A percentile compares a stretch with the other conserved stretches of the same genome.
These are phyloP conservation scores for Candida methanosorbosa DNA, from an alignment of 805 yeast genomes.

Conservation along the genomic window DNA sequence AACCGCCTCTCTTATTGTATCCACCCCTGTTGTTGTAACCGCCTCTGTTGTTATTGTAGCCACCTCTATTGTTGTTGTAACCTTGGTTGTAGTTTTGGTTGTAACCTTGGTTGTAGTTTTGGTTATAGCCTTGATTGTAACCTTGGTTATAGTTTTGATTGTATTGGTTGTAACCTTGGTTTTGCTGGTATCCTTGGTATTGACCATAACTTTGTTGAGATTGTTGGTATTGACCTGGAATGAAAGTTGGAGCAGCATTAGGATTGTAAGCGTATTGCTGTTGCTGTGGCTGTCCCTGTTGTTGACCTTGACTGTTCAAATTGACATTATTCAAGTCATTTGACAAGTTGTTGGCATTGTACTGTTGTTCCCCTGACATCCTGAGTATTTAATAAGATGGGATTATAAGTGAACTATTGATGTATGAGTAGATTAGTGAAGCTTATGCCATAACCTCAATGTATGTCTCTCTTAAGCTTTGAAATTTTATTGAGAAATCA, in stretches of 20 bases:
- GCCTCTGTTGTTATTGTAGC: constrained; percentile 18
- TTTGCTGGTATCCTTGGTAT: constrained; percentile 21
- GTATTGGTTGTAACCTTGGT: constrained; percentile 9
- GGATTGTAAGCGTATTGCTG: constrained; percentile 33
- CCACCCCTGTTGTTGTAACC: constrained; percentile 15
- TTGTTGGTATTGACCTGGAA: constrained; percentile 31
- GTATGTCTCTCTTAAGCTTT: too few species aligned
- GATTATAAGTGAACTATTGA: too few species aligned
- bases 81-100: constrained; percentile 1
- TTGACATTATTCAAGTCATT: constrained; percentile 35
- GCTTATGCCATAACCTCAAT: too few species aligned
- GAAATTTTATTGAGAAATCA: too few species aligned
- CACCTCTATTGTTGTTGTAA: constrained; percentile 8
- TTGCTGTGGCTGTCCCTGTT: constrained; percentile 1
- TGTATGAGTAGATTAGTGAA: too few species aligned
- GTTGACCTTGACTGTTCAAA: constrained; percentile 28
- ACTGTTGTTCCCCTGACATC: constrained; percentile 20
- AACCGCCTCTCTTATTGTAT: constrained; percentile 16
- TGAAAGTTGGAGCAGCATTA: constrained; percentile 38
- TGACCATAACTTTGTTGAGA: constrained; percentile 15
- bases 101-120: constrained; percentile 11
- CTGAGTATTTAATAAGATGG: too few species aligned
- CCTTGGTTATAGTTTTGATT: constrained; percentile 5
- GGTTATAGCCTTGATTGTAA: constrained; percentile 5
- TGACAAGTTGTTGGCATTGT: constrained; percentile 34